Evolutionary conservation across 805 yeast species (phyloP), one percentile per base, ranked within the genome.

Genomic region (Metschnikowia vanudenii): DNA sequence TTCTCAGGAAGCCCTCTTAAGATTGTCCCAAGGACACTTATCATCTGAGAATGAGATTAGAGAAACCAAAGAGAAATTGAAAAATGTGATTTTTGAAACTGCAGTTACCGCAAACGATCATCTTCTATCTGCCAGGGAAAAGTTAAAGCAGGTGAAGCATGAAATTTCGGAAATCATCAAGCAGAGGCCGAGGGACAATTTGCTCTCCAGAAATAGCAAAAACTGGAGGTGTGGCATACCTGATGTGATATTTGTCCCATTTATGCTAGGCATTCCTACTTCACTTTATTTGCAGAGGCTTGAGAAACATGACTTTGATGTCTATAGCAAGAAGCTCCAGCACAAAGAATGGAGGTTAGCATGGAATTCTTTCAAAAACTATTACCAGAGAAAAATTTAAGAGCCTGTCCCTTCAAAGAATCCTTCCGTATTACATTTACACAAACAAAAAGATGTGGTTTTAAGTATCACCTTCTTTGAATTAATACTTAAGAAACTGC

Each of bases 91-190:
- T 1, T 88, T 76, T 57, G 88, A 83, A 39, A 78, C 84, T 4
- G 87, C 94, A 2, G 80, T 84, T 4, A 67, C 75, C 1, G 94
- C 96, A 2, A 88, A 88, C 64, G 96, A 88, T 61, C 96, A 88
- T 62, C 58, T 88, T 2, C 61, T 88, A 4, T 71, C 90, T 0
- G 89, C 94, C 1, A 69, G 85, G 41, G 62, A 69, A n/a, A 79
- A 85, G 53, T 61, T 84, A 19, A 49, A 55, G 1, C 60, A 69
- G 28, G 61, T 77, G 12, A 68, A 65, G 44, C 50, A 48, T 3
- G 73, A 69, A 14, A 71, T 80, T n/a, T 52, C 54, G 0, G 52
- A 60, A 1, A 54, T 68, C 1, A 62, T 73, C 4, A 41, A 41
- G 3, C 53, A 47, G 17, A 49, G 63, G 30, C 52, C 56, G 0